Evolutionary conservation across 148 eudicot genomes (phyloP).

Genomic region (Silene conica): DNA sequence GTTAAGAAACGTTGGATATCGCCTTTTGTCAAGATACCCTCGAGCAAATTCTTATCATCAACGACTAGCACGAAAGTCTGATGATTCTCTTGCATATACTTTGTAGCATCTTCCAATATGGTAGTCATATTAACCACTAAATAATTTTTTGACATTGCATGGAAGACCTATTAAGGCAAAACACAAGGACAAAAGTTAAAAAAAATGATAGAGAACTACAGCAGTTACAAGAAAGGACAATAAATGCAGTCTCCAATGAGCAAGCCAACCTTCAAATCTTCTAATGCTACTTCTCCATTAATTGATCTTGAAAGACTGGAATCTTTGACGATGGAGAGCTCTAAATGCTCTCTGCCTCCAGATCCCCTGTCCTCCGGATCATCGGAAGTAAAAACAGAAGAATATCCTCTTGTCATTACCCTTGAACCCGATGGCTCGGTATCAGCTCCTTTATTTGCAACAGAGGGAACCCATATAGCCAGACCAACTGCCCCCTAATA

Average conservation of each 20-base stretch:
- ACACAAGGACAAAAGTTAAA: constrained; percentile 22
- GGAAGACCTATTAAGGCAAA: constrained; percentile 56
- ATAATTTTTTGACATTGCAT: constrained; percentile 68
- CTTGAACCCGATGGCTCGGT: constrained; percentile 45
- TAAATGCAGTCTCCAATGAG: constrained; percentile 6
- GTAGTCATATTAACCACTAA: constrained; percentile 41
- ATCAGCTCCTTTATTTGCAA: constrained; percentile 61
- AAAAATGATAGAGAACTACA: constrained; percentile 17
- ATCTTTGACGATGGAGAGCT: constrained; percentile 61
- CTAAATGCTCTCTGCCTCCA: constrained; percentile 47
- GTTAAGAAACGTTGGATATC: constrained; percentile 62
- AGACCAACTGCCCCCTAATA: constrained; percentile 93
- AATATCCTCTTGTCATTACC: constrained; percentile 49
- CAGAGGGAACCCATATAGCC: constrained; percentile 98
- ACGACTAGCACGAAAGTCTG: constrained; percentile 69
- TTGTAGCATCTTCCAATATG: constrained; percentile 62
- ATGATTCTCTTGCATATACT: constrained; percentile 58
- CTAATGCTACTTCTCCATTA: constrained; percentile 56
- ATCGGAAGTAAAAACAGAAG: constrained; percentile 47
- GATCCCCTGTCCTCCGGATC: constrained; percentile 40
- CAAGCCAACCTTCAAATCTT: constrained; percentile 61
- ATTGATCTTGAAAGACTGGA: constrained; percentile 36
- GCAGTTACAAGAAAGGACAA: constrained; percentile 4
- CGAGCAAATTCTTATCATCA: constrained; percentile 67
- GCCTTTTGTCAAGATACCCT: constrained; percentile 84